phyloP scores from a whole-genome alignment of 148 eudicot species.

The Rhododendron simsii region DNA sequence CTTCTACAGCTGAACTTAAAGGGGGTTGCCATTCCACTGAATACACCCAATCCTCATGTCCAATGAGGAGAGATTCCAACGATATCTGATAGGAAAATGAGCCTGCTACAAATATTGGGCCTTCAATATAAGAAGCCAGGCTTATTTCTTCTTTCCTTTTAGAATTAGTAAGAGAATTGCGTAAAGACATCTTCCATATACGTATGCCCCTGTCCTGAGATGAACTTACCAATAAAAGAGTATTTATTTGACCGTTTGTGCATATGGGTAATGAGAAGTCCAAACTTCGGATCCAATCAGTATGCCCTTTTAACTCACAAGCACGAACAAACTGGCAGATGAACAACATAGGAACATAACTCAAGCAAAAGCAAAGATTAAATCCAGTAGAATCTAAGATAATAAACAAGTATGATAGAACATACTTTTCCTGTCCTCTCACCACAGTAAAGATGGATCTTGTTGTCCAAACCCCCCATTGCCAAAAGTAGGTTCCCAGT shows the following conservation, averaged over 20 bases:
- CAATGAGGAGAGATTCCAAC: conserved; percentile 87
- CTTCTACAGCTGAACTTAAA: conserved; percentile 30
- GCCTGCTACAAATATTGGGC: conserved; percentile 70
- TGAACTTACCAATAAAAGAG: conserved; percentile 74
- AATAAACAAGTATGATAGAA: neutral
- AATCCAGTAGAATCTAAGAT: neutral
- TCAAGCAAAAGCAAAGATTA: conserved; percentile 6
- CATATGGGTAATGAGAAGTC: conserved; percentile 84
- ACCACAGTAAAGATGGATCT: conserved; percentile 86
- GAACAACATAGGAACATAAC: neutral
- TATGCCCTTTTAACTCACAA: conserved; percentile 92
- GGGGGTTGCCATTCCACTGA: conserved; percentile 98
- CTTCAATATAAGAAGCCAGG: conserved; percentile 86
- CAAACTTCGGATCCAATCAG: conserved; percentile 92
- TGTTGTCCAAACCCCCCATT: conserved; percentile 92
- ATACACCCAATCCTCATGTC: conserved; percentile 99
- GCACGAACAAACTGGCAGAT: conserved; percentile 66
- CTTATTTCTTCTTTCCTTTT: conserved; percentile 38
- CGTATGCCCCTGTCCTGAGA: conserved; percentile 89
- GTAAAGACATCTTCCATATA: conserved; percentile 65
- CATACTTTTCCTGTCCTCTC: conserved; percentile 75
- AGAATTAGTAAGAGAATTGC: conserved; percentile 33
- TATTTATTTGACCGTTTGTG: conserved; percentile 36
- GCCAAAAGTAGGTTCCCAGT: conserved; percentile 59
- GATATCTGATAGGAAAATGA: conserved; percentile 71